Conservation (phyloP, 495 filamentous ascomycete genomes). For the Collariella sp. region DNA sequence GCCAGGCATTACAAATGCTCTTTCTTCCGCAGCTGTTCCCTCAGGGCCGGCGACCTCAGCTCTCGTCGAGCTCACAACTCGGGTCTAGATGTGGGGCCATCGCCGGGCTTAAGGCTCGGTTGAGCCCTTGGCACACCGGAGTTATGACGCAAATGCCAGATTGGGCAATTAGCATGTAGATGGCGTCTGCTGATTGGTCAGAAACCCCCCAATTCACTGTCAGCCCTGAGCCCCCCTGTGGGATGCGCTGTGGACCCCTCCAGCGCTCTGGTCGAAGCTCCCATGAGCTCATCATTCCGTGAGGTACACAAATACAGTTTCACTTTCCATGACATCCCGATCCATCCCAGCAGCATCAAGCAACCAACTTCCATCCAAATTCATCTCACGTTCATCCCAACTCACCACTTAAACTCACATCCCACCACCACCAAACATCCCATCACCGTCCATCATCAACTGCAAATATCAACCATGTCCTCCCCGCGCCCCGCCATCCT, state of each 20-base stretch:
- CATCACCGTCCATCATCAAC: neutral
- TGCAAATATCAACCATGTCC: constrained; percentile 3
- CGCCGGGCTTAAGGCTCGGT: neutral
- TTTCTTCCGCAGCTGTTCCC: too few relatives aligned
- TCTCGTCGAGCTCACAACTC: too few relatives aligned
- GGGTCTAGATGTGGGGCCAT: too few relatives aligned
- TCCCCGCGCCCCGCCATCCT: constrained; percentile 25
- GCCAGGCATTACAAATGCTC: neutral
- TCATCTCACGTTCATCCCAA: too few relatives aligned
- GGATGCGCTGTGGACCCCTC: neutral
- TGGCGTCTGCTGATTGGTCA: neutral
- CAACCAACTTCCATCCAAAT: too few relatives aligned
- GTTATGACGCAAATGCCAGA: constrained; percentile 1
- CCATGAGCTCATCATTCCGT: neutral
- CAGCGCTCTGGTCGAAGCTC: neutral
- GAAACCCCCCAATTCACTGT: neutral
- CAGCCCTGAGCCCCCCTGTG: too few relatives aligned
- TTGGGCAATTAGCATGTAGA: neutral
- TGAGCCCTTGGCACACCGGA: neutral
- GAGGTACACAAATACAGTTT: too few relatives aligned
- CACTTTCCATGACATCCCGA: too few relatives aligned
- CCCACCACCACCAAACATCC: neutral
- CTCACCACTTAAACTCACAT: too few relatives aligned
- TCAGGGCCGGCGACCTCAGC: too few relatives aligned
- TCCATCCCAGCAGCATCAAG: too few relatives aligned